These are phyloP conservation scores for Raffaelea arxii DNA, from an alignment of 2,329 filamentous ascomycete species.

Conservation along the genomic window DNA sequence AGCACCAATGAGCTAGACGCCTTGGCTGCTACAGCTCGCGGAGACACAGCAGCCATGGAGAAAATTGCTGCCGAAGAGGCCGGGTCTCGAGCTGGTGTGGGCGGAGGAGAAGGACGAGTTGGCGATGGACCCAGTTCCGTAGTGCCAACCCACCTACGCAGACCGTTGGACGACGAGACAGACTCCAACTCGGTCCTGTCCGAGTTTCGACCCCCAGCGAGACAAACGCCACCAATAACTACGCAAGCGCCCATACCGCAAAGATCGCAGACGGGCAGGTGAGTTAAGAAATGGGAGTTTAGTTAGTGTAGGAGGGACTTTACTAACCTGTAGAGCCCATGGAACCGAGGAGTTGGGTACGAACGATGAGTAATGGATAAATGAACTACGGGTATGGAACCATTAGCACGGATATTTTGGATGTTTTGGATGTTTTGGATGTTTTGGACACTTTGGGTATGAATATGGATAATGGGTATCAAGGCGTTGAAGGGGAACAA, in stretches of 20 bases:
- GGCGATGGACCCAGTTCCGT: constrained; percentile 36
- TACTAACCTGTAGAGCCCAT: neutral
- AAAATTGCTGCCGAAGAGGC: too few species aligned
- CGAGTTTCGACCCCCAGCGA: neutral
- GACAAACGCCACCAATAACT: too few species aligned
- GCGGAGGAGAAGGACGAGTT: too few species aligned
- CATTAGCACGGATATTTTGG: too few species aligned
- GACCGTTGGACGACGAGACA: constrained; percentile 1
- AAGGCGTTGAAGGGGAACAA: neutral
- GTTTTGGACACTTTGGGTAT: too few species aligned
- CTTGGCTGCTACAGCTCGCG: constrained; percentile 70
- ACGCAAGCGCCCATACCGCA: too few species aligned
- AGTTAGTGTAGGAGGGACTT: too few species aligned
- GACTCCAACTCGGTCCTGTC: constrained; percentile 5
- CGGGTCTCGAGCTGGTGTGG: too few species aligned
- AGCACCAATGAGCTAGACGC: constrained; percentile 70
- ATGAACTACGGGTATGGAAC: neutral
- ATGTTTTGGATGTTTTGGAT: too few species aligned
- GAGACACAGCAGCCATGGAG: constrained; percentile 41
- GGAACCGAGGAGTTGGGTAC: constrained; percentile 1
- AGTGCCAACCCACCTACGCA: constrained; percentile 12
- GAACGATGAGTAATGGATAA: neutral
- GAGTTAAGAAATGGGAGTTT: too few species aligned
- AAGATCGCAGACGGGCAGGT: too few species aligned
- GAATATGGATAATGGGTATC: neutral